Percentiles rank a stretch among this genome's conserved stretches.
phyloP scores from a whole-genome alignment of 2,329 filamentous ascomycete genomes.

The Magnaporthiopsis incrustans region DNA sequence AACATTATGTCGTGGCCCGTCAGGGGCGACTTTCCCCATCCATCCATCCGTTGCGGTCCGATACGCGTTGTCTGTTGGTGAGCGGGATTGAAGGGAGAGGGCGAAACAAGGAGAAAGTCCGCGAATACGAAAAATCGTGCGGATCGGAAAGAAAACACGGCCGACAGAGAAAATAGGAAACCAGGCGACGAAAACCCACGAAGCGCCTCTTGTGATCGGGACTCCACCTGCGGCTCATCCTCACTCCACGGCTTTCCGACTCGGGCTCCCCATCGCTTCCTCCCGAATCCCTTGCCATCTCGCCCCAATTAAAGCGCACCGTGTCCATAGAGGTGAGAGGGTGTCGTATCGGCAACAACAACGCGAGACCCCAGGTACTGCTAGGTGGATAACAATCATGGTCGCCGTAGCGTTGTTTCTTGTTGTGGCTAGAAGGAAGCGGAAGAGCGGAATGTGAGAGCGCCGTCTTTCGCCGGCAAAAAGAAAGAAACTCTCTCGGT shows the following conservation, averaged over 20 bases:
- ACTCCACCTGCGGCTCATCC: not conserved
- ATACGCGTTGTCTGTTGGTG: not conserved
- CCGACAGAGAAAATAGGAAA: not conserved
- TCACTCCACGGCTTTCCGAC: not conserved
- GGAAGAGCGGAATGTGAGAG: not conserved
- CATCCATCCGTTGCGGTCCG: not conserved
- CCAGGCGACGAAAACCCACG: too few species aligned
- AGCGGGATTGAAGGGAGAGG: not conserved
- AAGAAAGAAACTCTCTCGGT: not conserved
- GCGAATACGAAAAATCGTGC: constrained; percentile 1
- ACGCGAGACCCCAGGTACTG: not conserved
- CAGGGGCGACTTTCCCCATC: not conserved
- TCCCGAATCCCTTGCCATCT: not conserved
- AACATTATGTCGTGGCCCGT: not conserved
- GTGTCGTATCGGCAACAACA: not conserved
- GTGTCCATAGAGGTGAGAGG: not conserved
- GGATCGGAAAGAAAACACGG: constrained; percentile 1
- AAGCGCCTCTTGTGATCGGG: too few species aligned
- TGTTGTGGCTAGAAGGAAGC: not conserved
- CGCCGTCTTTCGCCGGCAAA: not conserved
- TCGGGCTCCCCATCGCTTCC: not conserved
- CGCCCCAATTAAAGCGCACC: not conserved
- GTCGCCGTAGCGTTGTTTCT: not conserved
- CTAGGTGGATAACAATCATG: not conserved
- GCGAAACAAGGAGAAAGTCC: not conserved